Evolutionary conservation across 306 rosid genomes (phyloP).

Genomic region (Prinsepia uniflora): DNA sequence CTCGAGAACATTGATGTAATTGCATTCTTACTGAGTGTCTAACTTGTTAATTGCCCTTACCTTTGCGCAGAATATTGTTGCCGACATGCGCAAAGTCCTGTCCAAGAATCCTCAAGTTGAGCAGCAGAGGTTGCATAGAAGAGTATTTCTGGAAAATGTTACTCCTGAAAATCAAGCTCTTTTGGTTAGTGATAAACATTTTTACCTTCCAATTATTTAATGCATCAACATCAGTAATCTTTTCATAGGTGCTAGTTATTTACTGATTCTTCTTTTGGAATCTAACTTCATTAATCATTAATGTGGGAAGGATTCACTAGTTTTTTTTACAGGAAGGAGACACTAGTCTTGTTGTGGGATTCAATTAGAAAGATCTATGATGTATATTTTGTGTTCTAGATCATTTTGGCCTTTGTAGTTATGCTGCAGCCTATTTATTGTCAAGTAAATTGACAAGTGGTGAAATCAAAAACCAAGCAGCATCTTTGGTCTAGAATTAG

Average conservation of each 20-base stretch:
- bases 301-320: neutral
- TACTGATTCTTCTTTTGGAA: neutral
- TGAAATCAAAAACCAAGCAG: neutral
- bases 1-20: neutral
- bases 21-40: neutral
- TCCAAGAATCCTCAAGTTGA: slow-evolving; percentile 95
- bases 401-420: slow-evolving; percentile 3
- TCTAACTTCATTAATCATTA: neutral
- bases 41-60: slow-evolving; percentile 16
- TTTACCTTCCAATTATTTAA: slow-evolving; percentile 1
- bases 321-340: too few species aligned
- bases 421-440: neutral
- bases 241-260: neutral
- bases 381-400: neutral
- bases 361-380: neutral
- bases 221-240: neutral
- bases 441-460: neutral
- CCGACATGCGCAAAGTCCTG: slow-evolving; percentile 95
- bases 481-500: neutral
- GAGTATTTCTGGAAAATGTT: slow-evolving; percentile 87
- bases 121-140: slow-evolving; percentile 91
- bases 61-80: slow-evolving; percentile 69
- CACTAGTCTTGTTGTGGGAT: neutral
- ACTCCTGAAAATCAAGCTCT: slow-evolving; percentile 85
- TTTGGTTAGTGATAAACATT: slow-evolving; percentile 58